Percentiles rank a stretch among this genome's conserved stretches.
These are phyloP conservation scores for cucumber (Cucumis sativus) DNA, from an alignment of 306 rosid species.

Conservation along the genomic window Cucumber_9930_V3 NC_026659.2:26435001-26435500, in stretches of 20 bases:
- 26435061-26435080: slow-evolving; percentile 16
- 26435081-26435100: slow-evolving; percentile 77
- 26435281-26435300: slow-evolving; percentile 99
- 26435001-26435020: not conserved
- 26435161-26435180: slow-evolving; percentile 43
- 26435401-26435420: slow-evolving; percentile 96
- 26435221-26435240: not conserved
- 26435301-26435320: slow-evolving; percentile 99
- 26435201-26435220: not conserved
- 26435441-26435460: slow-evolving; percentile 88
- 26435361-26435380: slow-evolving; percentile 42
- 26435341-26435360: slow-evolving; percentile 52
- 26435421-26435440: slow-evolving; percentile 91
- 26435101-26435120: slow-evolving; percentile 93
- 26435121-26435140: slow-evolving; percentile 95
- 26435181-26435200: slow-evolving; percentile 64
- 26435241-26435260: not conserved
- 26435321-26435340: slow-evolving; percentile 68
- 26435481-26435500: slow-evolving; percentile 25
- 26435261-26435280: slow-evolving; percentile 16
- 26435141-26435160: slow-evolving; percentile 72
- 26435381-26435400: slow-evolving; percentile 85
- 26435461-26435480: slow-evolving; percentile 54
- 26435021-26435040: not conserved
- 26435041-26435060: not conserved